Conservation (phyloP, 371 early-diverging fungal species). For the Saksenaea oblongispora region DNA sequence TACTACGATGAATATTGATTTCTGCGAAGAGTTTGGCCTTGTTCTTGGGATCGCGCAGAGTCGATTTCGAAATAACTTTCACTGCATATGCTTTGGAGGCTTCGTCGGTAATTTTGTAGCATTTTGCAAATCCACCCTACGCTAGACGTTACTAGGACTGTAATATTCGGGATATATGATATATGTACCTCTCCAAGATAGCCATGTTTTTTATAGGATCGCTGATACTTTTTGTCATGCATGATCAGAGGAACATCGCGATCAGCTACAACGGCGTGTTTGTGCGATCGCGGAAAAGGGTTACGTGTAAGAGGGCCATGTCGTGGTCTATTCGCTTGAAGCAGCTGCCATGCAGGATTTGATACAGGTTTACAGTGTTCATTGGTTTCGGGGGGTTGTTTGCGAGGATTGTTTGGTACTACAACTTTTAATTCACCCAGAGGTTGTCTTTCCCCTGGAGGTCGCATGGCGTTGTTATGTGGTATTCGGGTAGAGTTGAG, state of each 20-base stretch:
- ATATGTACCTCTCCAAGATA: constrained; percentile 27
- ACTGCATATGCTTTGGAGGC: constrained; percentile 63
- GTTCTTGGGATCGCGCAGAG: constrained; percentile 60
- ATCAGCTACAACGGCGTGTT: constrained; percentile 9
- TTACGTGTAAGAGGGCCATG: constrained; percentile 1
- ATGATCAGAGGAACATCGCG: constrained; percentile 14
- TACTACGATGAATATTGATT: constrained; percentile 82
- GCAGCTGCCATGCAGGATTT: constrained; percentile 2
- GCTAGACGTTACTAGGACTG: not conserved
- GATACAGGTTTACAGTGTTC: not conserved
- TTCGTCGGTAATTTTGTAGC: constrained; percentile 65
- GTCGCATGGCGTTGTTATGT: not conserved
- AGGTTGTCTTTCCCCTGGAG: not conserved
- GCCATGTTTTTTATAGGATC: constrained; percentile 13
- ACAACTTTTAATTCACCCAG: constrained; percentile 13
- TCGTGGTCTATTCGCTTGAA: not conserved
- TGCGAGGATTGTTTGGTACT: constrained; percentile 7
- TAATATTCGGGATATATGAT: not conserved
- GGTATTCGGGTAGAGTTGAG: not conserved
- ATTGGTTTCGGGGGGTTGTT: not conserved
- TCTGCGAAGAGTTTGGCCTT: constrained; percentile 79
- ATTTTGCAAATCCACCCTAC: constrained; percentile 92
- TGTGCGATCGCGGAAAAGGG: constrained; percentile 3
- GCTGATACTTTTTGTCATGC: constrained; percentile 10
- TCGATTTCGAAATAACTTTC: constrained; percentile 77